Evolutionary conservation across 345 rosid species (phyloP), one percentile per base, ranked within the genome.

Genomic region (Toxicodendron radicans): DNA sequence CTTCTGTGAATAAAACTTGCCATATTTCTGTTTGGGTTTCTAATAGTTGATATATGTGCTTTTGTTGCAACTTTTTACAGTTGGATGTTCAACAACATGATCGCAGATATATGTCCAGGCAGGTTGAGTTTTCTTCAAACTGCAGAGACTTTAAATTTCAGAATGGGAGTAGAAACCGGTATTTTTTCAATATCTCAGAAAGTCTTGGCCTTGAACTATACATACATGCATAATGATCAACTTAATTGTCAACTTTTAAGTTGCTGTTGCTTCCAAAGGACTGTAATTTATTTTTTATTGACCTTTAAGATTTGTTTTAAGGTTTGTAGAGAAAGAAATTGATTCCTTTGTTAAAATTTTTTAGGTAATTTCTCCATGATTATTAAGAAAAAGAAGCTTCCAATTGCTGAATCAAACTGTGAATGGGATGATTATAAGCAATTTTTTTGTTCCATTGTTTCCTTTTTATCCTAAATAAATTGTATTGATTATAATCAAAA

Each of bases 81-180:
- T 82, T 95, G 84, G 88, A 92, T 61, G 75, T 91, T 62, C 86
- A 33, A 41, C 79, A 81, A 64, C 87, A 89, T 56, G 86, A 91
- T 38, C 95, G 96, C 49, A 88, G 86, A 75, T 82, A 82, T 61
- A 83, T 92, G 73, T 92, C 95, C 16, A 94, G 97, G 74, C 95
- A 86, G 81, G 73, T 78, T 76, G 84, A 80, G 30, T 30, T 73
- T 59, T 70, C 73, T 73, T 70, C 85, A 48, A 63, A 72, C 27
- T 56, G 51, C 61, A 82, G 83, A 54, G 33, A 75, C 58, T 73
- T 80, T 63, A 81, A 79, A 74, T 81, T 70, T 70, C 82, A 62
- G 23, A 76, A 75, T 58, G 54, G 54, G 6, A 70, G 76, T 68
- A 43, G 67, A 60, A 71, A 77, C 66, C 74, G 95, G 95, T 88